Conservation (phyloP, 225 moss, liverwort and hornwort species). For the Bryum argenteum region DNA sequence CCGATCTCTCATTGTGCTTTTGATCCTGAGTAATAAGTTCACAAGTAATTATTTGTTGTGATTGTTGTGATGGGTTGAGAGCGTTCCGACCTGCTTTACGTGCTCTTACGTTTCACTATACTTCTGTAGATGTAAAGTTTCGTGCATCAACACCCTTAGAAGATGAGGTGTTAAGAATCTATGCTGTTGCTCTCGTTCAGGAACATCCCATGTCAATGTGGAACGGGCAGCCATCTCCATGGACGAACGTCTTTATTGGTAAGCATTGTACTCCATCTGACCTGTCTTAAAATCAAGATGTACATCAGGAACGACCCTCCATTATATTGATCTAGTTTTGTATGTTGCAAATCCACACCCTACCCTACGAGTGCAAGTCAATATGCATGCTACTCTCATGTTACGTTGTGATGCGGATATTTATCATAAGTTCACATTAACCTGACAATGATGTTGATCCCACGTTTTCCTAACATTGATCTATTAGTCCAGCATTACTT, state of each 20-base stretch:
- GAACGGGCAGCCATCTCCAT: conserved; percentile 50
- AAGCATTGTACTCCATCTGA: conserved; percentile 12
- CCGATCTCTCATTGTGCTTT: background rate
- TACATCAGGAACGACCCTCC: background rate
- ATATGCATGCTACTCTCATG: too few species aligned
- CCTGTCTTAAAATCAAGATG: conserved; percentile 3
- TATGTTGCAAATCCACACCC: background rate
- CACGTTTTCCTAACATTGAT: too few species aligned
- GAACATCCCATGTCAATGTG: conserved; percentile 49
- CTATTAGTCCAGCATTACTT: too few species aligned
- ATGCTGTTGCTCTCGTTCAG: conserved; percentile 39
- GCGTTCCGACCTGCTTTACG: conserved; percentile 19
- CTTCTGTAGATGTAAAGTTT: conserved; percentile 14
- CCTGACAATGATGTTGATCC: too few species aligned
- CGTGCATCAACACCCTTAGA: background rate
- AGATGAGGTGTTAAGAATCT: conserved; percentile 4
- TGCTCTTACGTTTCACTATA: background rate
- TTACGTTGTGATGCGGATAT: too few species aligned
- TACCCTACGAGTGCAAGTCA: too few species aligned
- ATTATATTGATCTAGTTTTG: background rate
- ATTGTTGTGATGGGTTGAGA: background rate
- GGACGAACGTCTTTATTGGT: conserved; percentile 93
- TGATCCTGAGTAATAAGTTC: background rate
- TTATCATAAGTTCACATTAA: too few species aligned
- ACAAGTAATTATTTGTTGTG: conserved; percentile 4